Evolutionary conservation across 106 monocot genomes (phyloP).

Genomic region (Posidonia australis): DNA sequence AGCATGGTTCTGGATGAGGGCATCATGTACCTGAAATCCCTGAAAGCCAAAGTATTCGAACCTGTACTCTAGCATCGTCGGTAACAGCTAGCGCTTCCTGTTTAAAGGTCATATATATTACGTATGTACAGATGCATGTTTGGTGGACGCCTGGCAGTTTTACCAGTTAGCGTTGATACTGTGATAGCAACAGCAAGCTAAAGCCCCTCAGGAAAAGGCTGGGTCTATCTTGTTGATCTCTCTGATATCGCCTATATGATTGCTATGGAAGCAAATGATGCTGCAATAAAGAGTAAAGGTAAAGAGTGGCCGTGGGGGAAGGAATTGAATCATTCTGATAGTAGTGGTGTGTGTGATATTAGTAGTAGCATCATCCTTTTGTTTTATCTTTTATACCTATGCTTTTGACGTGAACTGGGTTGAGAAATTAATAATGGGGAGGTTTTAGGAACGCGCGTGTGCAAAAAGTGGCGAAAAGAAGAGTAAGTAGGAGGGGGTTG

Average conservation of each 20-base stretch:
- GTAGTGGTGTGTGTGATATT: not conserved
- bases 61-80: not conserved
- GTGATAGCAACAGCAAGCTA: not conserved
- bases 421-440: not conserved
- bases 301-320: not conserved
- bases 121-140: no score
- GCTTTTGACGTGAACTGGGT: not conserved
- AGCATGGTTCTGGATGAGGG: slow-evolving; percentile 7
- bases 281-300: slow-evolving; percentile 5
- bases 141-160: not conserved
- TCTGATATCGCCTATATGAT: not conserved
- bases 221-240: not conserved
- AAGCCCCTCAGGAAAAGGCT: no score
- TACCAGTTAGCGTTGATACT: not conserved
- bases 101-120: not conserved
- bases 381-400: not conserved
- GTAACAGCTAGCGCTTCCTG: not conserved
- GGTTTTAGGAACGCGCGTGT: slow-evolving; percentile 2
- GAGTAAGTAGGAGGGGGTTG: not conserved
- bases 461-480: not conserved
- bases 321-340: not conserved
- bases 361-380: no score
- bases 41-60: not conserved
- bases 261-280: not conserved
- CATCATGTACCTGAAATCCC: slow-evolving; percentile 2